Evolutionary conservation across 148 eudicot genomes (phyloP), one percentile per base, ranked within the genome.

Genomic region (Cornus suecica): DNA sequence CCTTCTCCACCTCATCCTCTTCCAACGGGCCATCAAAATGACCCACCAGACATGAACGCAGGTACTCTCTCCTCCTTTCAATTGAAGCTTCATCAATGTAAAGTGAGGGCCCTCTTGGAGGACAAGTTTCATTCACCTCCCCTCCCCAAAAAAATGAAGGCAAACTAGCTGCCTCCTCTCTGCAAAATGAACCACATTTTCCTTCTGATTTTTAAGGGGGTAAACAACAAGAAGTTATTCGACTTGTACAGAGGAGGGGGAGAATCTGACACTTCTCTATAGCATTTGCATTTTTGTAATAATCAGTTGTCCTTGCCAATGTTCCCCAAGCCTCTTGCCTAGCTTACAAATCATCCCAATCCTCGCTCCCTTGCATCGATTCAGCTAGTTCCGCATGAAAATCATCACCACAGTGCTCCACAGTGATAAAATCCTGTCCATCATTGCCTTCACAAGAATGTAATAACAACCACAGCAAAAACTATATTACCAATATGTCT

Each of bases 391-490:
- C 82, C 30, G 92, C 87, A 70, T 93, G 87, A 83, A 85, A 95
- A 83, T 95, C 98, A 85, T 95, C 99, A 61, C 97, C 97, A 72
- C 99, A 95, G 63, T 84, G 89, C 90, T 93, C 97, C 82, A 95
- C 98, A 7, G 89, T 86, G 83, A 95, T 84, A 73, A 95, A 95
- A 72, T 91, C 94, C 79, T 76, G 85, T 31, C 98, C 99, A 78
- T 95, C 99, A 69, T 95, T 94, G 66, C 99, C 99, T 95, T 71
- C 74, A 69, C 58, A 66, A 42, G 31, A 31, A 67, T 14, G 26
- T 20, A 22, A 79, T 10, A 58, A 64, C 13, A 56, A 65, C 45
- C 63, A 23, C 70, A 18, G 14, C 23, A 32, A 5, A 4, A 32
- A 32, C 1, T 32, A 32, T 4, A 32, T 8, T 8, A 32, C 37